Base-by-base conservation (phyloP, 495 filamentous ascomycete species). In the Trichoderma virens region DNA sequence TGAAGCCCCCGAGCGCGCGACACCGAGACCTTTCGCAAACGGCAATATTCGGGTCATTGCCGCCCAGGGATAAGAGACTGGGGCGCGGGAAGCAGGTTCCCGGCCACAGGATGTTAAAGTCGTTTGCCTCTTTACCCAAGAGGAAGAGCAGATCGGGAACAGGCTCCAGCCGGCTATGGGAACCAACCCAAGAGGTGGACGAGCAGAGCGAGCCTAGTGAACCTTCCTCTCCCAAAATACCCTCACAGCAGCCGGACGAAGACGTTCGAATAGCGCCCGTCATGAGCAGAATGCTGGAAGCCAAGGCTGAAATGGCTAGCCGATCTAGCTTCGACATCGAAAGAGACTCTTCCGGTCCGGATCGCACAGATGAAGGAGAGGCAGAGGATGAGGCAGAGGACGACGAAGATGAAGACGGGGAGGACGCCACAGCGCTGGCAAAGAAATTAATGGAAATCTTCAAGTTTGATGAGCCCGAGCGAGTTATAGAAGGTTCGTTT, bases 371-470 rank as follows among this genome's bases (percentile, higher is more conserved):
- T 14, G 51, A 56, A 56, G 51, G 51, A 13, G 51, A 56, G 27
- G 16, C 8, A 45, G 71, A 77, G 27, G 41, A 72, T 32, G 72
- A 78, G 1, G 71, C 68, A 35, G 74, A 74, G 7, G 61, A 64
- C 5, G 35, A 61, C 0, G 63, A 62, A 8, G 78, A 71, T 54
- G 69, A 63, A 60, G 74, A 74, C 20, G 69, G 61, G 14, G 74
- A 73, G n/a, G 75, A 74, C 60, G 66, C 66, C 25, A 73, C 77
- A 0, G 71, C 79, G 43, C 82, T 98, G 23, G 87, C 88, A 9
- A 82, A 82, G 59, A 83, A 87, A 62, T 72, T 98, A 28, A 91
- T 85, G 79, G 86, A 96, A 61, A 97, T 98, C 66, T 98, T 98
- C 73, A 84, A 85, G 38, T 95, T 97, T 67, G 85, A 92, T 35